Evolutionary conservation across 116 monocot species (phyloP), one percentile per base, ranked within the genome.

Genomic region (Posidonia oceanica): DNA sequence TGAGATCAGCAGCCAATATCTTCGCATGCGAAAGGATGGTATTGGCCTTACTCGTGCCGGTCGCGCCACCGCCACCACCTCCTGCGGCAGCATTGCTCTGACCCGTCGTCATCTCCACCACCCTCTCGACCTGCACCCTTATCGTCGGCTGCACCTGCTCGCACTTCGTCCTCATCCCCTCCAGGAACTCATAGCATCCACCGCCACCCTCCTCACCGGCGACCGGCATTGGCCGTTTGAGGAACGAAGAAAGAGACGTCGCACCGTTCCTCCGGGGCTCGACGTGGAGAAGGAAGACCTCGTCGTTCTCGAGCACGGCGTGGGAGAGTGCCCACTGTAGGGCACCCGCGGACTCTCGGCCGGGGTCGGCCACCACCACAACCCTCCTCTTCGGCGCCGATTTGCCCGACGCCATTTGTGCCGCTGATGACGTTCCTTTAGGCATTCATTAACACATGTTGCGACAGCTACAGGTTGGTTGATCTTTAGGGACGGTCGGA

Each of bases 301-400:
- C 83, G 68, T 91, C 87, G 14, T 87, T 71, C 54, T 91, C 85
- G 37, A 91, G 76, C 22, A 87, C 64, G 54, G 87, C 85, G 58
- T 91, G 87, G 59, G 87, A 87, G 8, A 87, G 76, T 13, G 87
- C 83, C 87, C 91, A 91, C 59, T 91, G 80, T 5, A 91, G 83
- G 15, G 87, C 91, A 1, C 80, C 80, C 3, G 75, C 67, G 3
- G 87, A 76, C 53, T 91, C 91, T 14, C 85, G 14, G 69, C 68
- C 68, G 14, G 52, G 52, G 36, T 88, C 85, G 3, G 76, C 85
- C 39, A 88, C 76, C 59, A 85, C 39, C 80, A 88, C 71, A 15
- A 85, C 72, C 21, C 78, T 67, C 39, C 85, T 69, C 72, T 82
- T 81, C 36, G 63, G 63, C 4, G 16, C 2, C 54, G 23, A 10